Evolutionary conservation across 2,329 filamentous ascomycete species (phyloP).

Genomic region (Scedosporium apiospermum): DNA sequence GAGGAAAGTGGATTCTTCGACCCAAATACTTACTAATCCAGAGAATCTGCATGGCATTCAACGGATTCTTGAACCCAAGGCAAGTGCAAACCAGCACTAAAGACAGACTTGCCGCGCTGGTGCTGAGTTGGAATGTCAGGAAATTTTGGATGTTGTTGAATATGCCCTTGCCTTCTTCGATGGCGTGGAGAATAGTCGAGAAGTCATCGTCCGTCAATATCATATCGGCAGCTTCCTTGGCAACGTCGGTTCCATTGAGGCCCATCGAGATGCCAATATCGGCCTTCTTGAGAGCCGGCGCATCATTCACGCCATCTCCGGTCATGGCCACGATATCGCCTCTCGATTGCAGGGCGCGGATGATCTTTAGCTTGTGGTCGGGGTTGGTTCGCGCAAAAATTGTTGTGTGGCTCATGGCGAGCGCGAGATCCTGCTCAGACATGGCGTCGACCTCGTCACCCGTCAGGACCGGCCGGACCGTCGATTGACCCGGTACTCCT

Average conservation of each 20-base stretch:
- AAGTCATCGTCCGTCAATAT: slow-evolving; percentile 86
- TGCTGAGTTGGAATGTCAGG: slow-evolving; percentile 95
- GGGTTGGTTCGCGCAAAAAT: slow-evolving; percentile 95
- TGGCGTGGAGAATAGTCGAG: slow-evolving; percentile 83
- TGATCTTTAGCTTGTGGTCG: slow-evolving; percentile 97
- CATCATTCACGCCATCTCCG: slow-evolving; percentile 95
- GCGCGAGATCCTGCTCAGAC: slow-evolving; percentile 73
- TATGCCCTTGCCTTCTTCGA: slow-evolving; percentile 97
- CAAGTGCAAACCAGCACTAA: slow-evolving; percentile 88
- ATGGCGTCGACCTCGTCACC: slow-evolving; percentile 92
- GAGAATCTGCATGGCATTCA: slow-evolving; percentile 99
- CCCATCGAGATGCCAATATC: slow-evolving; percentile 99
- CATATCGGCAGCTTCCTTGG: slow-evolving; percentile 94
- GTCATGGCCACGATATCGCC: slow-evolving; percentile 99
- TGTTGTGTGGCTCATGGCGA: slow-evolving; percentile 78
- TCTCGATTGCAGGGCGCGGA: slow-evolving; percentile 78
- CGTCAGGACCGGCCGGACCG: slow-evolving; percentile 63
- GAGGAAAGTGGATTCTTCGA: no score
- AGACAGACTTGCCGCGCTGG: slow-evolving; percentile 84
- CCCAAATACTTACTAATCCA: slow-evolving; percentile 78
- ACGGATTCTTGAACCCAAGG: slow-evolving; percentile 85
- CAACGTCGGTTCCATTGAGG: slow-evolving; percentile 86
- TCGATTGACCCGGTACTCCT: slow-evolving; percentile 37
- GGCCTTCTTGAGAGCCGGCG: slow-evolving; percentile 89
- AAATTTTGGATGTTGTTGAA: slow-evolving; percentile 99